These are phyloP conservation scores for Lolium perenne DNA, from an alignment of 176 grass and related monocot genomes.

Conservation along the genomic window DNA sequence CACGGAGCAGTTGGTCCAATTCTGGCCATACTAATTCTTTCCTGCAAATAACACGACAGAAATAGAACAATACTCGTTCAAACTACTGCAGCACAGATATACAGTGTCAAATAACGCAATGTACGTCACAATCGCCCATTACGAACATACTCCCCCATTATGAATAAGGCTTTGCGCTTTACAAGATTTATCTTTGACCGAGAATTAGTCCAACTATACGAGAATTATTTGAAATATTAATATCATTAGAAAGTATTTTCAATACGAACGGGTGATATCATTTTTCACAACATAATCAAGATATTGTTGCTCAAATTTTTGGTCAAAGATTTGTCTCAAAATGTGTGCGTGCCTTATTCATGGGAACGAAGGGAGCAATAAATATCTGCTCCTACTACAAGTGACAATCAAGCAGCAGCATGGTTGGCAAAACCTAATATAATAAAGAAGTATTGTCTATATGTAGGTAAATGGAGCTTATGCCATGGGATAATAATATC, in stretches of 20 bases:
- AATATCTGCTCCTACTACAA: neutral
- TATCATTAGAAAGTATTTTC: too few relatives aligned
- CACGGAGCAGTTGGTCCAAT: constrained; percentile 76
- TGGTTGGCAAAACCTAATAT: neutral
- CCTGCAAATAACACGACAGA: constrained; percentile 55
- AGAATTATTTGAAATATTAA: too few relatives aligned
- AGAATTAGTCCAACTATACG: too few relatives aligned
- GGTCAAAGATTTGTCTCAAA: too few relatives aligned
- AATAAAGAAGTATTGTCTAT: neutral
- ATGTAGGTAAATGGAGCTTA: neutral
- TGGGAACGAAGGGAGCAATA: neutral
- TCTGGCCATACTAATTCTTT: constrained; percentile 94
- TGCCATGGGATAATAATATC: neutral
- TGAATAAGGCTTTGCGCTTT: too few relatives aligned
- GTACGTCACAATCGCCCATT: neutral
- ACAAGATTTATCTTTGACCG: too few relatives aligned
- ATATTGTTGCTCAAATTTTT: too few relatives aligned
- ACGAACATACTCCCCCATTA: neutral
- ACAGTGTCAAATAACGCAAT: neutral
- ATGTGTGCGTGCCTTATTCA: too few relatives aligned
- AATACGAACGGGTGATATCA: too few relatives aligned
- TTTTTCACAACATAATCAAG: too few relatives aligned
- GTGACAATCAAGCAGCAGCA: neutral
- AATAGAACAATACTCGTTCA: neutral
- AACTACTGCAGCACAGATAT: constrained; percentile 11